Evolutionary conservation across 371 early-diverging fungal species (phyloP).

Genomic region (Rhizopus stolonifer): DNA sequence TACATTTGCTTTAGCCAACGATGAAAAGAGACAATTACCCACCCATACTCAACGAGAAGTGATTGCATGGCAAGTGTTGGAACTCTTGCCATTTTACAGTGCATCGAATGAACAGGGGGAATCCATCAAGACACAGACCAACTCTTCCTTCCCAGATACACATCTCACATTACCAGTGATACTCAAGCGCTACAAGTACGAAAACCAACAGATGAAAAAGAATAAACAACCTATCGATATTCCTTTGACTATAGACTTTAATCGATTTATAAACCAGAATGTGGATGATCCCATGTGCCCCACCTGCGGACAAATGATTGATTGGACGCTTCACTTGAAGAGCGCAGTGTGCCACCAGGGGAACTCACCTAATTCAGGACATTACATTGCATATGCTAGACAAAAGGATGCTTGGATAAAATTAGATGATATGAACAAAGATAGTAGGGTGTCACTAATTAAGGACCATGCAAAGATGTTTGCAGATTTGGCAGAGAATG

Average conservation of each 20-base stretch:
- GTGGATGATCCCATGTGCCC: constrained; percentile 28
- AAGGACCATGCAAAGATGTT: constrained; percentile 21
- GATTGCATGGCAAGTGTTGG: constrained; percentile 60
- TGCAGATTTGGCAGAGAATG: constrained; percentile 48
- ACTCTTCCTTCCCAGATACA: constrained; percentile 48
- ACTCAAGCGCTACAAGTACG: constrained; percentile 48
- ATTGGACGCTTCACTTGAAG: constrained; percentile 53
- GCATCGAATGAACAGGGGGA: constrained; percentile 54
- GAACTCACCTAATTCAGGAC: constrained; percentile 45
- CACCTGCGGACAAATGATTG: constrained; percentile 26
- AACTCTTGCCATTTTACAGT: constrained; percentile 56
- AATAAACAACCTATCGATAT: constrained; percentile 44
- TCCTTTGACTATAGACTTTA: constrained; percentile 51
- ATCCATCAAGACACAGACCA: constrained; percentile 38
- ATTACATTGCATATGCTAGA: constrained; percentile 54
- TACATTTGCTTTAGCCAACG: constrained; percentile 1
- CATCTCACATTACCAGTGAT: constrained; percentile 54
- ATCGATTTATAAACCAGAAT: constrained; percentile 45
- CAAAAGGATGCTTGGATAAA: constrained; percentile 10
- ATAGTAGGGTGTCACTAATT: constrained; percentile 27
- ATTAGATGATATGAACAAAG: constrained; percentile 40
- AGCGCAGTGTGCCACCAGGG: constrained; percentile 61
- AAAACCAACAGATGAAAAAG: constrained; percentile 32
- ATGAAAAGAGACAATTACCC: background rate
- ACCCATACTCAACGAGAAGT: constrained; percentile 15